phyloP scores from a whole-genome alignment of 768 basidiomycete genomes.

The Tylopilus intermedius region DNA sequence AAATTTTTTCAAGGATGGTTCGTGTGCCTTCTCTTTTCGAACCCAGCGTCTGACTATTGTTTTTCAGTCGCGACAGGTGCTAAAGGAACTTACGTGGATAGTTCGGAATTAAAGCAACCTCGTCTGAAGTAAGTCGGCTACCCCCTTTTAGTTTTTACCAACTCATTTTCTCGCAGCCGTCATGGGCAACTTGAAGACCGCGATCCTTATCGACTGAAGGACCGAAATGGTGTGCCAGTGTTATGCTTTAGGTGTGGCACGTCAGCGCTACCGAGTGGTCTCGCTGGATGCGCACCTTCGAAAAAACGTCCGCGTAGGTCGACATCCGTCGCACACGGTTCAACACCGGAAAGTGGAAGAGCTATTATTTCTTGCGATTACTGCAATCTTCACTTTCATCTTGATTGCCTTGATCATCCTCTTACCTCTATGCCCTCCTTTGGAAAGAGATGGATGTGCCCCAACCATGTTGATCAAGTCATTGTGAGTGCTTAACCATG shows the following conservation, averaged over 20 bases:
- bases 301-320: conserved; percentile 52
- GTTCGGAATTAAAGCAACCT: conserved; percentile 66
- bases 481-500: conserved; percentile 49
- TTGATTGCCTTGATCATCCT: conserved; percentile 94
- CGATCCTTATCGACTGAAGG: conserved; percentile 81
- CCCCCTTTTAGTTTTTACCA: conserved; percentile 3
- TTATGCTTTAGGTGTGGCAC: conserved; percentile 87
- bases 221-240: conserved; percentile 77
- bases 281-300: conserved; percentile 49
- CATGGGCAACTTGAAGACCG: conserved; percentile 88
- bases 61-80: conserved; percentile 67
- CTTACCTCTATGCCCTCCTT: conserved; percentile 78
- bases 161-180: conserved; percentile 44
- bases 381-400: conserved; percentile 92
- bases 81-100: conserved; percentile 81
- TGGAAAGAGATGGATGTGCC: conserved; percentile 98
- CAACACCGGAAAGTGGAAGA: conserved; percentile 54
- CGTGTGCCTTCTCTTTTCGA: conserved; percentile 24
- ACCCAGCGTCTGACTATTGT: conserved; percentile 12
- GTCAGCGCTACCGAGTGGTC: conserved; percentile 61
- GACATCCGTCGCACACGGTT: conserved; percentile 34
- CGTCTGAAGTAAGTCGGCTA: conserved; percentile 69
- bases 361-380: conserved; percentile 92
- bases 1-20: conserved; percentile 82
- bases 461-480: conserved; percentile 87